Conservation (phyloP, 2,329 filamentous ascomycete genomes). For the Nemania sp. region DNA sequence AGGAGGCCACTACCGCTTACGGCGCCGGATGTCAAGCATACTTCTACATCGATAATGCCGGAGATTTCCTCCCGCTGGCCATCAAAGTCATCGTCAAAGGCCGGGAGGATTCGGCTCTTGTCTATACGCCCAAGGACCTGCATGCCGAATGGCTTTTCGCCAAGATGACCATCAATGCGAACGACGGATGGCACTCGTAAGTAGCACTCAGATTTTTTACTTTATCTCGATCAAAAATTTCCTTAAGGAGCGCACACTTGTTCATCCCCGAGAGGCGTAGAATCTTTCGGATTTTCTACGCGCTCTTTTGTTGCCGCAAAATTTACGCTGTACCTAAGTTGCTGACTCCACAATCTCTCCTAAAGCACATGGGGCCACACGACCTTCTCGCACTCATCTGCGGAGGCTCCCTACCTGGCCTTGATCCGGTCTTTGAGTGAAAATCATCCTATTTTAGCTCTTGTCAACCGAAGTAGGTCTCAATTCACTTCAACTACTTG, state of each 20-base stretch:
- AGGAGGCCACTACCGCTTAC: slow-evolving; percentile 25
- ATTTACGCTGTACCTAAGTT: neutral
- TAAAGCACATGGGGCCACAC: slow-evolving; percentile 49
- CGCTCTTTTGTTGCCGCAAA: too few species aligned
- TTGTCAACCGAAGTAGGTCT: slow-evolving; percentile 45
- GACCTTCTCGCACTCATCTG: slow-evolving; percentile 48
- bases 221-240: neutral
- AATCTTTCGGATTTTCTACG: too few species aligned
- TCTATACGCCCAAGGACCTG: slow-evolving; percentile 52
- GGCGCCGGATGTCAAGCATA: slow-evolving; percentile 50
- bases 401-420: slow-evolving; percentile 50
- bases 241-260: too few species aligned
- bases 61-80: slow-evolving; percentile 52
- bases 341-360: slow-evolving; percentile 1
- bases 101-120: slow-evolving; percentile 39
- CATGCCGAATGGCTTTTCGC: slow-evolving; percentile 54
- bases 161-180: slow-evolving; percentile 56
- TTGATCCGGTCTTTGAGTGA: slow-evolving; percentile 50
- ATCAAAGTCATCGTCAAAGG: slow-evolving; percentile 49
- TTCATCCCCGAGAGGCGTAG: too few species aligned
- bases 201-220: slow-evolving; percentile 18
- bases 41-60: slow-evolving; percentile 29
- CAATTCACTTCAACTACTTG: neutral
- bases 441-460: slow-evolving; percentile 48
- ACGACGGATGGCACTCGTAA: slow-evolving; percentile 50